These are phyloP conservation scores for Thermomyces lanuginosus DNA, from an alignment of 2,329 filamentous ascomycete genomes.

Conservation along the genomic window DNA sequence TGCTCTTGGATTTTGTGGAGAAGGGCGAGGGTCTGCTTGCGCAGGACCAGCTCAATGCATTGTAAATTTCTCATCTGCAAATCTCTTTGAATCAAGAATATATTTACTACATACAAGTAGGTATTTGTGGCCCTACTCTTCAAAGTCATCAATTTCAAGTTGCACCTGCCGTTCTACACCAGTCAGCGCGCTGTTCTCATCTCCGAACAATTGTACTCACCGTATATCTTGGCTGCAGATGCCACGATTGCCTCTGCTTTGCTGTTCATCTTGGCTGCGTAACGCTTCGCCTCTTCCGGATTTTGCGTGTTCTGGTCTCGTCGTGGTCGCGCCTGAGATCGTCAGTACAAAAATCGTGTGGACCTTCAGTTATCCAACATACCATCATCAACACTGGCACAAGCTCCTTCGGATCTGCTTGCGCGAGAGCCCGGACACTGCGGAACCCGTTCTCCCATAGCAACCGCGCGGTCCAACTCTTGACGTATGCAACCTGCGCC, in stretches of 20 bases:
- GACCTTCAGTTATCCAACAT: background rate
- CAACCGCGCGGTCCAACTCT: constrained; percentile 56
- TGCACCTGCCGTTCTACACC: constrained; percentile 21
- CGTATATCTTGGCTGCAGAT: constrained; percentile 55
- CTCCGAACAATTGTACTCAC: constrained; percentile 9
- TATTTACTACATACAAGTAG: constrained; percentile 1
- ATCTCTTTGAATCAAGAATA: background rate
- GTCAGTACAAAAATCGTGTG: constrained; percentile 3
- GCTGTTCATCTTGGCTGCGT: constrained; percentile 45
- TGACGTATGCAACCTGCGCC: constrained; percentile 57
- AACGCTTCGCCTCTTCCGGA: constrained; percentile 42
- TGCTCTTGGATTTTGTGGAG: constrained; percentile 32
- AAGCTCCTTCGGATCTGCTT: constrained; percentile 50
- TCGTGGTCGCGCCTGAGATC: constrained; percentile 46
- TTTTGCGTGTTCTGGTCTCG: constrained; percentile 37
- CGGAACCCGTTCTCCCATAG: constrained; percentile 66
- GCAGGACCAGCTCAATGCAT: constrained; percentile 25
- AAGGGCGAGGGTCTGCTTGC: constrained; percentile 28
- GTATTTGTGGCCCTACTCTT: background rate
- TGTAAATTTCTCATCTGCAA: constrained; percentile 8
- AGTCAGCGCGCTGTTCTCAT: constrained; percentile 4
- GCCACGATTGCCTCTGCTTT: constrained; percentile 54
- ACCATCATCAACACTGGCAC: constrained; percentile 58
- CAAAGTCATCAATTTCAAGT: constrained; percentile 17
- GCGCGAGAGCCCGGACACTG: constrained; percentile 50